Conservation (phyloP, 371 early-diverging fungal genomes). For the Mortierella sp. region DNA sequence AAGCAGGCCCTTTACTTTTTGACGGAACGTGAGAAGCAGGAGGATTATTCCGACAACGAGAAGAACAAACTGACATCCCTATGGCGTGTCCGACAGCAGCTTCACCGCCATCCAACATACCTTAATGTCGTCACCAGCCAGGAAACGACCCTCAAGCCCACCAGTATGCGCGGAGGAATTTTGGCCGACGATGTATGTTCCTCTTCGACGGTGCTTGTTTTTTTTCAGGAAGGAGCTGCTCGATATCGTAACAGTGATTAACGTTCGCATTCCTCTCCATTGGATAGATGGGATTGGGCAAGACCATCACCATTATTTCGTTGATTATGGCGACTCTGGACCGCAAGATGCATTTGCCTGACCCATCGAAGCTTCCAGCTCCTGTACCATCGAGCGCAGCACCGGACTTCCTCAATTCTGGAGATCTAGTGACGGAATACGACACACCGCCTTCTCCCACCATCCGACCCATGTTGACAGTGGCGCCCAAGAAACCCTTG, state of each 20-base stretch:
- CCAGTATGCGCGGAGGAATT: slow-evolving; percentile 53
- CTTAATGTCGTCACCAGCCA: slow-evolving; percentile 64
- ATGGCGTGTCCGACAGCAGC: slow-evolving; percentile 46
- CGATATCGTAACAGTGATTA: neutral
- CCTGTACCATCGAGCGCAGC: slow-evolving; percentile 32
- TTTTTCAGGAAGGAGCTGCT: neutral
- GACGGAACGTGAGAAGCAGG: slow-evolving; percentile 65
- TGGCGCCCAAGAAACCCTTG: slow-evolving; percentile 41
- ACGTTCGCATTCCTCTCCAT: neutral
- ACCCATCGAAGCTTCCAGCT: slow-evolving; percentile 12
- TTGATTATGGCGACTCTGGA: slow-evolving; percentile 60
- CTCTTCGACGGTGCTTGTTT: neutral
- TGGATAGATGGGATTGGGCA: slow-evolving; percentile 73
- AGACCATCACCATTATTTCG: slow-evolving; percentile 73
- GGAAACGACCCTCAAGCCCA: slow-evolving; percentile 55
- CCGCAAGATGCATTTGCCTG: slow-evolving; percentile 34
- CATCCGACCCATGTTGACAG: slow-evolving; percentile 43
- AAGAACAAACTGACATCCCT: slow-evolving; percentile 54
- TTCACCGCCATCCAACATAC: slow-evolving; percentile 51
- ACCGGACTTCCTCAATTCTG: slow-evolving; percentile 44
- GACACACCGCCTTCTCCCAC: slow-evolving; percentile 56
- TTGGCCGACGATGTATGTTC: slow-evolving; percentile 50
- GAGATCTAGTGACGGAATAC: slow-evolving; percentile 53
- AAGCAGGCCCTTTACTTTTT: slow-evolving; percentile 74
- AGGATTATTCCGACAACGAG: slow-evolving; percentile 57